Conservation (phyloP, 2,329 filamentous ascomycete genomes). For the Lojkania enalia region DNA sequence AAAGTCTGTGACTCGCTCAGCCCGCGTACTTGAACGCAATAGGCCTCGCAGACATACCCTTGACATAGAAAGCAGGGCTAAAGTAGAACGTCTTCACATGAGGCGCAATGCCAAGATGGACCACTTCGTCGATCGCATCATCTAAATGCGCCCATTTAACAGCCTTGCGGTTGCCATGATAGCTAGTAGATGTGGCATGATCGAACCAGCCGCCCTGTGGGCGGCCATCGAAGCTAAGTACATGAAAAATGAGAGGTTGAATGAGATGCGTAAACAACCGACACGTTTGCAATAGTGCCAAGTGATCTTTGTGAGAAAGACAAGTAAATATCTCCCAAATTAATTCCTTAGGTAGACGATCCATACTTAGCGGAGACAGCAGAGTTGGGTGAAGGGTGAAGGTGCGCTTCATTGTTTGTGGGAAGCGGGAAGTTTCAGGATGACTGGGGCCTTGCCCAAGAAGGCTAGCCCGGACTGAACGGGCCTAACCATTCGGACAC, state of each 20-base stretch:
- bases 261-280: background rate
- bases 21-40: background rate
- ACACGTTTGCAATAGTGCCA: background rate
- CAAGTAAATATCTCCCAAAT: background rate
- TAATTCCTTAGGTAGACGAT: no score
- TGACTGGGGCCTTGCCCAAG: no score
- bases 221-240: background rate
- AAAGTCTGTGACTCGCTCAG: background rate
- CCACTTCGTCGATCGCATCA: background rate
- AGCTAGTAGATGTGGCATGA: background rate
- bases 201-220: background rate
- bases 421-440: no score
- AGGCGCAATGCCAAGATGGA: background rate
- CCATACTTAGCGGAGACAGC: no score
- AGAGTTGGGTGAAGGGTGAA: no score
- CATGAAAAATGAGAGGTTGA: background rate
- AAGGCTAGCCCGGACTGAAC: no score
- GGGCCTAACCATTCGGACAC: no score
- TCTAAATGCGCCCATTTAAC: background rate
- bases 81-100: background rate
- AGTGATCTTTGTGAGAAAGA: background rate
- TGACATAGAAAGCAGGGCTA: background rate
- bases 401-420: no score
- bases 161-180: background rate
- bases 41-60: background rate